phyloP scores from a whole-genome alignment of 2,329 filamentous ascomycete species.

The Penicillium corylophilum region DNA sequence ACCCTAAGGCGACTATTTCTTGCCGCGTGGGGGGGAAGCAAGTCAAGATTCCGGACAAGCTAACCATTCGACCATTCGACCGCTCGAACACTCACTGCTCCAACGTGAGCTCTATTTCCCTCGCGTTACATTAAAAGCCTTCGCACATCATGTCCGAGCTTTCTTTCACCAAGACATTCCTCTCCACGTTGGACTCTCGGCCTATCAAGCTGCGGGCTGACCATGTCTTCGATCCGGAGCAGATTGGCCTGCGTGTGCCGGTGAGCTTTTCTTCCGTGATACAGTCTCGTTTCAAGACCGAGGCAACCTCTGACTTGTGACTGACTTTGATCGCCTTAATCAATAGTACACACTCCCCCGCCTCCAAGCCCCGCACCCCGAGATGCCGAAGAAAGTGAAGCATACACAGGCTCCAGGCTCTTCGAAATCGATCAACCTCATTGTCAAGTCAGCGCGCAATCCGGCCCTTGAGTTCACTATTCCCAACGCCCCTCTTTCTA shows the following conservation, averaged over 20 bases:
- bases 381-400: constrained; percentile 44
- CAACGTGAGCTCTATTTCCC: neutral
- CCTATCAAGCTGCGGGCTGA: constrained; percentile 81
- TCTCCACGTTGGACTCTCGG: constrained; percentile 73
- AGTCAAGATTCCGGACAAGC: neutral
- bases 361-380: constrained; percentile 43
- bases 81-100: neutral
- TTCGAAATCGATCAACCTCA: constrained; percentile 39
- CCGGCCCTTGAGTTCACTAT: constrained; percentile 68
- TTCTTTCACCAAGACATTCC: constrained; percentile 79
- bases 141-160: constrained; percentile 69
- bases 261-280: constrained; percentile 52
- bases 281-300: neutral
- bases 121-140: neutral
- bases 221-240: constrained; percentile 82
- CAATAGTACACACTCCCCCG: constrained; percentile 49
- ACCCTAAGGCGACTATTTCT: constrained; percentile 4
- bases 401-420: constrained; percentile 36
- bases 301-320: neutral
- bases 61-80: neutral
- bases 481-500: constrained; percentile 57
- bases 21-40: neutral
- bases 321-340: neutral
- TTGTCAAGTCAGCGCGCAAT: constrained; percentile 64
- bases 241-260: constrained; percentile 71